Base-by-base conservation (phyloP, 2,329 filamentous ascomycete genomes). In the Dryadomyces quercus-mongolicae region DNA sequence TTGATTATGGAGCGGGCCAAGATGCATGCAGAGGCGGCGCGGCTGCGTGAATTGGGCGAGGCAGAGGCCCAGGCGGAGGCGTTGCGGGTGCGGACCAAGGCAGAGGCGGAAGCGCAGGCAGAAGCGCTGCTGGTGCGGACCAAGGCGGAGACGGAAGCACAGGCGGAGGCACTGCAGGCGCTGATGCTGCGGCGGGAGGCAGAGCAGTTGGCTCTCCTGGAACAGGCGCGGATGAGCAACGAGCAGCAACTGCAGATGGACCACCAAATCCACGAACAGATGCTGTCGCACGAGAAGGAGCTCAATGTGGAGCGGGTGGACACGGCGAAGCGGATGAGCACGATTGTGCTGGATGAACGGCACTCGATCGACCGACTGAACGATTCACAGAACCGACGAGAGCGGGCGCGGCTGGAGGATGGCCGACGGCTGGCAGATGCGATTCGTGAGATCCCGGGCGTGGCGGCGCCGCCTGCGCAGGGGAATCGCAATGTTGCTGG, bases 281-380 rank as follows among this genome's bases (percentile, higher is more conserved):
- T 71, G 61, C 62, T 80, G 8, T 70, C 73, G 61, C 78, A 74
- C 71, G 76, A 80, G 63, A 64, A 66, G 25, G 67, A 67, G 54
- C 55, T 75, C 55, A 72, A 73, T 55, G 66, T 64, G 34, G 73
- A 75, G 63, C 67, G 71, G 38, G 68, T 76, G 12, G 70, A 70
- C 31, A 73, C 75, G 46, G 75, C 72, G n/a, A 69, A 69, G 56
- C 71, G 76, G 54, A 64, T 80, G 42, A 76, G 73, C 54, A 70
- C 68, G 15, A 67, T 81, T 21, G 65, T 73, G 10, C 62, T 79
- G 20, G 66, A 70, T 49, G 77, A 81, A 63, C 63, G 77, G 12
- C 72, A 77, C 62, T 74, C 77, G 59, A 55, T 77, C 2, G 76
- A 79, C 54, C 62, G 66, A 12, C 61, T 79, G 16, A 77, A 81